Evolutionary conservation across 257 asterid species (phyloP).

Genomic region (Mitragyna speciosa): DNA sequence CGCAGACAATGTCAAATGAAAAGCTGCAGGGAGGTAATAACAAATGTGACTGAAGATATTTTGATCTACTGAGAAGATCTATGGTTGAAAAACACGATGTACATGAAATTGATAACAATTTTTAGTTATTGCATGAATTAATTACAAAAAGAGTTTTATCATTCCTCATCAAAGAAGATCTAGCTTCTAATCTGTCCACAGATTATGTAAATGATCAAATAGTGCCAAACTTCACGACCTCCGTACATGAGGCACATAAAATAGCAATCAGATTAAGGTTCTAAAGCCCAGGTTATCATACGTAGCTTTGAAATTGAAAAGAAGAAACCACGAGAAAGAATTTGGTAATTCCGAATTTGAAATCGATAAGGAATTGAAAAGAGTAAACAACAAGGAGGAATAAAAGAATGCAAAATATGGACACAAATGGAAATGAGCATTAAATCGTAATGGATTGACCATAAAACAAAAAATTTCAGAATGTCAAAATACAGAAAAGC

Average conservation of each 20-base stretch:
- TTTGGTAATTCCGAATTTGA: background rate
- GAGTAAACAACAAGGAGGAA: background rate
- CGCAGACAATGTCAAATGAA: background rate
- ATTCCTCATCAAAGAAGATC: background rate
- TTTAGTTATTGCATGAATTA: background rate
- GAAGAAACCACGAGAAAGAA: background rate
- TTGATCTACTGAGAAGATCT: background rate
- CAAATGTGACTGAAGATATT: background rate
- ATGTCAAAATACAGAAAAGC: slow-evolving; percentile 22
- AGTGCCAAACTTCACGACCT: background rate
- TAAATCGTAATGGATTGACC: background rate
- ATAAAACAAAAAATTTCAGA: slow-evolving; percentile 16
- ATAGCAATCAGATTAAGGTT: background rate
- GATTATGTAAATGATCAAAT: background rate
- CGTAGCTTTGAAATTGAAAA: background rate
- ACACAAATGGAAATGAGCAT: slow-evolving; percentile 7
- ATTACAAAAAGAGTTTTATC: background rate
- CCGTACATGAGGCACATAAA: background rate
- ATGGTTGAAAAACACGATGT: background rate
- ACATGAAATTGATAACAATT: background rate
- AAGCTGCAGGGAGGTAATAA: background rate
- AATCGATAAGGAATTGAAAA: slow-evolving; percentile 1
- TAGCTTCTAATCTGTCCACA: background rate
- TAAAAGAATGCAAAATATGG: slow-evolving; percentile 1
- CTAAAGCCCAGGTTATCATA: background rate